These are phyloP conservation scores for Datura wrightii DNA, from an alignment of 257 asterid species.

Conservation along the genomic window DNA sequence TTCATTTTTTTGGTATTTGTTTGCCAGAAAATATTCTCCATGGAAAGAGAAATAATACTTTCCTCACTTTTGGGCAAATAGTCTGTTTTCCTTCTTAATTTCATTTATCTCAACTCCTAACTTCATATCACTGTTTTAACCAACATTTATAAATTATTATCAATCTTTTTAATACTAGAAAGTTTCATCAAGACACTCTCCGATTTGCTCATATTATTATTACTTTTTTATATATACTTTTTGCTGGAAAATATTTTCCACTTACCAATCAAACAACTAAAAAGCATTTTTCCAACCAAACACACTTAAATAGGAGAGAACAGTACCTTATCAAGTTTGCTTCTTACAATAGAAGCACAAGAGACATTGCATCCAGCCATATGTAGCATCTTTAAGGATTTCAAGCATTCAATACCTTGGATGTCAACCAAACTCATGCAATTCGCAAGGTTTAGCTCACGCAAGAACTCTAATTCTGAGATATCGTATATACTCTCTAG, in stretches of 20 bases:
- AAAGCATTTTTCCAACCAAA: not conserved
- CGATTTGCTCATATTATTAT: not conserved
- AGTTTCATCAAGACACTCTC: not conserved
- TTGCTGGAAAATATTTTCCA: not conserved
- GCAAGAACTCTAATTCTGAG: slow-evolving; percentile 35
- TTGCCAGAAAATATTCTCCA: not conserved
- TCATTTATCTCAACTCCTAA: not conserved
- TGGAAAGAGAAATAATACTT: not conserved
- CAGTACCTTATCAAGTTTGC: slow-evolving; percentile 38
- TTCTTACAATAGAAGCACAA: slow-evolving; percentile 29
- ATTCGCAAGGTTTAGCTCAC: slow-evolving; percentile 40
- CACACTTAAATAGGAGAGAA: not conserved
- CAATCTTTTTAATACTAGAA: not conserved
- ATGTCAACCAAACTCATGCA: slow-evolving; percentile 40
- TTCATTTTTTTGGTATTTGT: not conserved
- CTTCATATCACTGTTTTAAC: not conserved
- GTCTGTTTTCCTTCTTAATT: slow-evolving; percentile 9
- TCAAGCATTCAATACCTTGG: slow-evolving; percentile 45
- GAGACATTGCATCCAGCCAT: slow-evolving; percentile 40
- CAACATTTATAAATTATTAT: not conserved
- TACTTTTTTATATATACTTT: not conserved
- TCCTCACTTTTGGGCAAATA: not conserved
- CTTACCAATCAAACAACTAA: not conserved
- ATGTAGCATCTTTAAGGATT: slow-evolving; percentile 40
- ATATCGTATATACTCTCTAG: slow-evolving; percentile 34